Percentiles rank a stretch among this genome's conserved stretches.
These are phyloP conservation scores for Edaphochlamys debaryana DNA, from an alignment of 139 green algal species.

Conservation along the genomic window DNA sequence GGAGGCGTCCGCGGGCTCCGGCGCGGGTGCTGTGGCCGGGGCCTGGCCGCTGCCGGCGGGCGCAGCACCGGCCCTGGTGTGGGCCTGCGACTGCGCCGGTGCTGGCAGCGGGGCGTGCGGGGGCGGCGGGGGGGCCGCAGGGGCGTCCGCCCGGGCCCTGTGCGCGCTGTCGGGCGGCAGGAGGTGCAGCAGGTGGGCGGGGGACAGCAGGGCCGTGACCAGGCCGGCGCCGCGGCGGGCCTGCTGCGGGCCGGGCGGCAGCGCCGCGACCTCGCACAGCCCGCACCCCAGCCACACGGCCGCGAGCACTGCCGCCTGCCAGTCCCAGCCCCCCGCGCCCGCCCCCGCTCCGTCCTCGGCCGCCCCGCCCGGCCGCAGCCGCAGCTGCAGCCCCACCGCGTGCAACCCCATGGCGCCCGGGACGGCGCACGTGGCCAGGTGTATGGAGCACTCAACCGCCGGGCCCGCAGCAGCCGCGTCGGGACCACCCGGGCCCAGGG, in stretches of 20 bases:
- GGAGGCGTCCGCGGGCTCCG: too few species aligned
- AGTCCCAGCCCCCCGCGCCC: not conserved
- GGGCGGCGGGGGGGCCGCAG: too few species aligned
- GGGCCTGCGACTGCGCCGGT: too few species aligned
- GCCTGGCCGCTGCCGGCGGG: too few species aligned
- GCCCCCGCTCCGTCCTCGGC: not conserved
- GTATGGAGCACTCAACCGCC: not conserved
- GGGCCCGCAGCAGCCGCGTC: not conserved
- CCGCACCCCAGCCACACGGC: conserved; percentile 9
- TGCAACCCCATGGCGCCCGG: conserved; percentile 5
- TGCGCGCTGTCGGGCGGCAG: not conserved
- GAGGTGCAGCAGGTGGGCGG: not conserved
- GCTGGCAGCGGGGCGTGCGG: too few species aligned
- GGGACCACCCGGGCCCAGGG: not conserved
- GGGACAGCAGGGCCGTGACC: conserved; percentile 7
- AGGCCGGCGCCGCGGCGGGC: not conserved
- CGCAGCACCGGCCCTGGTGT: too few species aligned
- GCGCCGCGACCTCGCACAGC: conserved; percentile 10
- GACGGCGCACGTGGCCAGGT: not conserved
- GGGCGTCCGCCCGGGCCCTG: not conserved
- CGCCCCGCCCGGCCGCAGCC: not conserved
- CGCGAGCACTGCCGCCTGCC: not conserved
- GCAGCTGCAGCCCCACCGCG: not conserved
- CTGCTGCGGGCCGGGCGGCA: not conserved
- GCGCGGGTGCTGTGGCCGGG: too few species aligned